Base-by-base conservation (phyloP, 495 filamentous ascomycete species). In the Neurospora cerealis region DNA sequence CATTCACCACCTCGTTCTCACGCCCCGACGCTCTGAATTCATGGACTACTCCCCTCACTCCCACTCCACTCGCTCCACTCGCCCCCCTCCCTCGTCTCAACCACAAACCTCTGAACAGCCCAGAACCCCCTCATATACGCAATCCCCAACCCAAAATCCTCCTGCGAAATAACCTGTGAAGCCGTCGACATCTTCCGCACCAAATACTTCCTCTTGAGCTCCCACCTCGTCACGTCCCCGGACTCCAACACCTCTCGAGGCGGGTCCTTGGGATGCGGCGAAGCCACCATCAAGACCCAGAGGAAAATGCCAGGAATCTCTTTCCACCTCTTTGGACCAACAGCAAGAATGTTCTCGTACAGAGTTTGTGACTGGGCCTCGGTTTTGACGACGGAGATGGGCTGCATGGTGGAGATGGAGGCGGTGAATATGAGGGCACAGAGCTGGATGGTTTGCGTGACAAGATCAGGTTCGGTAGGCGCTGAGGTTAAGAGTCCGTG, bases 241-340 rank as follows among this genome's bases (percentile, higher is more conserved):
- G 75, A 38, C 10, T 70, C 69, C 5, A 60, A 21, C 48, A 60
- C 48, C 48, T 60, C 48, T 28, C 21, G 48, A 60, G 48, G 48
- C 21, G 48, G 48, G 48, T 2, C 28, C 48, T 60, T 60, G 4
- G 48, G 48, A 4, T 77, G 75, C 2, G 69, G 73, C 32, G 71
- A 37, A 8, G 73, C 75, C n/a, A 76, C 73, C 3, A 78, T 69
- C 48, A 77, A 21, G 6, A 80, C 44, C 78, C 78, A 80, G n/a
- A 80, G 70, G 17, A 74, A 78, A 28, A 80, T 72, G 5, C 77
- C 78, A 2, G 75, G 77, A 11, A 80, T 76, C 17, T 60, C 24
- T 34, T 77, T 75, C 78, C 78, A 80, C 2, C 73, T 32, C 5
- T 10, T 34, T 0, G 76, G 19, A 1, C 19, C 9, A 2, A 78